Base-by-base conservation (phyloP, 2,329 filamentous ascomycete species). In the Fonsecaea monophora region DNA sequence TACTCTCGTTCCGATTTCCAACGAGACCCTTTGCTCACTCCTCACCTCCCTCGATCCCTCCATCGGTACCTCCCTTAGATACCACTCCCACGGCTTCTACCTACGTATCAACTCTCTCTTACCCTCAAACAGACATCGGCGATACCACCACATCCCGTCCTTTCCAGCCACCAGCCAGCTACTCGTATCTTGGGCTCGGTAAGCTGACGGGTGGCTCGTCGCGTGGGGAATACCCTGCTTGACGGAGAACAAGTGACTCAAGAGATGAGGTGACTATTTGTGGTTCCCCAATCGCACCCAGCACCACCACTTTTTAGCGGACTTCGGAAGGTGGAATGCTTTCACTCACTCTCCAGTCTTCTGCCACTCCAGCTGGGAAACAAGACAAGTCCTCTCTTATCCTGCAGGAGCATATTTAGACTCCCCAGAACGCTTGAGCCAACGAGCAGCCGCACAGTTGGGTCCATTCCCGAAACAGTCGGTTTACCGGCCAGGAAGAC, bases 401-500 rank as follows among this genome's bases (percentile, higher is more conserved):
- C 30, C 53, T 63, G 60, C 60, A 63, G 60, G 37, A 62, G 60
- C 60, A 62, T 53, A 38, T 48, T 62, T 55, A 59, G 40, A 58
- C 40, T 32, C 42, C 56, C 32, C 13, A 59, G 40, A 59, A 32
- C 18, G 25, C 56, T 34, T n/a, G 40, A 60, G 18, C 40, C 37
- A 50, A 63, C 62, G 42, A 40, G 42, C 58, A 65, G 54, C 62
- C 62, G 66, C 66, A 59, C 37, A 13, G 48, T 48, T 61, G 56
- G 63, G 34, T 68, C 63, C 63, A 61, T 57, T 15, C 60, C 54
- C 60, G 50, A 48, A 12, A 68, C 34, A 65, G 25, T 50, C 45
- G 38, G 32, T 54, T 53, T 53, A 50, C 37, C 34, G 18, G 40
- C 42, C 38, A 60, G 53, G 54, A 58, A 65, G 55, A 60, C 58